Evolutionary conservation across 192 early-diverging fungal species (phyloP).

Genomic region (Backusella morwellensis): DNA sequence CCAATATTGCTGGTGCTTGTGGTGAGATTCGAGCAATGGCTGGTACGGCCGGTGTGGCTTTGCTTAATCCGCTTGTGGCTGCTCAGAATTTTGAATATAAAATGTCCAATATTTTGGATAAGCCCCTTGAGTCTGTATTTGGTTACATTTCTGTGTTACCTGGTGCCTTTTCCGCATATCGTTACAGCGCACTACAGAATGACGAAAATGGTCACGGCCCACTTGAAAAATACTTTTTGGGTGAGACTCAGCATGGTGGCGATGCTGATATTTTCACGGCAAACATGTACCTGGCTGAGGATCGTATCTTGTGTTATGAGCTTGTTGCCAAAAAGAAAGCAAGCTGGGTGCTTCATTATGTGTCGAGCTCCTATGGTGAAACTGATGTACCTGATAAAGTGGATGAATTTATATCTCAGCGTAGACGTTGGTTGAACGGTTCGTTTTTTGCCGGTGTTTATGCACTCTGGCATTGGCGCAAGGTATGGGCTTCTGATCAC

Average conservation of each 20-base stretch:
- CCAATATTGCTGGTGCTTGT: constrained; percentile 79
- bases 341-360: constrained; percentile 73
- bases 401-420: constrained; percentile 72
- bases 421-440: constrained; percentile 80
- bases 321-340: constrained; percentile 66
- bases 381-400: constrained; percentile 72
- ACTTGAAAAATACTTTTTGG: constrained; percentile 72
- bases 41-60: constrained; percentile 42
- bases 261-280: constrained; percentile 62
- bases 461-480: constrained; percentile 59
- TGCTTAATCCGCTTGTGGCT: constrained; percentile 73
- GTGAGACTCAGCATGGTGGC: constrained; percentile 63
- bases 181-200: constrained; percentile 67
- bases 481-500: constrained; percentile 68
- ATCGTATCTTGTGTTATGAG: constrained; percentile 82
- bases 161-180: constrained; percentile 81
- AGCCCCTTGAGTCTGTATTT: constrained; percentile 77
- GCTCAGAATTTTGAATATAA: constrained; percentile 87
- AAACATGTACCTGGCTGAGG: constrained; percentile 69
- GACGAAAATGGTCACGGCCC: constrained; percentile 56
- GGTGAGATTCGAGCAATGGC: constrained; percentile 74
- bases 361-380: constrained; percentile 65
- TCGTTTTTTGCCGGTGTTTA: constrained; percentile 80
- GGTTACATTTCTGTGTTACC: constrained; percentile 85
- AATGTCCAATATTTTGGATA: constrained; percentile 74